Base-by-base conservation (phyloP, 2,329 filamentous ascomycete genomes). In the Fusarium sp. region DNA sequence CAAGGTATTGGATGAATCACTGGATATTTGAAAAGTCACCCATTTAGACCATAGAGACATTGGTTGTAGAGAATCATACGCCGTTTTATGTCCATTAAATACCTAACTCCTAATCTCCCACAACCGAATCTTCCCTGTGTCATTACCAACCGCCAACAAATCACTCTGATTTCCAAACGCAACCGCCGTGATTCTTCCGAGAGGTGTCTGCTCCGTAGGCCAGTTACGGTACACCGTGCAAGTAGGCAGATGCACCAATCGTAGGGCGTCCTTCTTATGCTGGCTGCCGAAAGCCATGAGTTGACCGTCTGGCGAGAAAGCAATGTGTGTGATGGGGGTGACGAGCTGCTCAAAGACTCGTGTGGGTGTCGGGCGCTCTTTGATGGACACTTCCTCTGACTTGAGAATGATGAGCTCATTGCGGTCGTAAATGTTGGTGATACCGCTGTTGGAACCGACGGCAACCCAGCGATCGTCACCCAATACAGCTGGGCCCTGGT, bases 151-250 rank as follows among this genome's bases (percentile, higher is more conserved):
- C 13, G 93, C 93, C 69, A 99, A 78, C 74, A 94, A 79, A 73
- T 92, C 86, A 64, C 89, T 92, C 66, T 85, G 84, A 8, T 82
- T 84, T 21, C 87, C 86, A 77, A 93, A 92, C 5, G 92, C 90
- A 63, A 94, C 88, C 2, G 89, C 85, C 4, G 93, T 92, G 70
- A 98, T 90, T 62, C 93, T 86, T 0, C 96, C 96, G 65, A 99
- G 81, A 2, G 94, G 94, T 58, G 96, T 99, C 78, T 92, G 91
- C 68, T 90, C 88, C 55, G 95, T 99, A 24, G 96, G 96, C 96
- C 96, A 99, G 80, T 99, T 99, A 75, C 91, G 90, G 85, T 96
- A 99, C 21, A 98, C 93, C 3, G 94, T 97, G 79, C 94, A 97
- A 72, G 89, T 94, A 1, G 95, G 94, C 71, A 99, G 82, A 80